A percentile compares a stretch with the other conserved stretches of the same genome.
Conservation (phyloP, 306 rosid species). For the Citrullus amarus region DNA sequence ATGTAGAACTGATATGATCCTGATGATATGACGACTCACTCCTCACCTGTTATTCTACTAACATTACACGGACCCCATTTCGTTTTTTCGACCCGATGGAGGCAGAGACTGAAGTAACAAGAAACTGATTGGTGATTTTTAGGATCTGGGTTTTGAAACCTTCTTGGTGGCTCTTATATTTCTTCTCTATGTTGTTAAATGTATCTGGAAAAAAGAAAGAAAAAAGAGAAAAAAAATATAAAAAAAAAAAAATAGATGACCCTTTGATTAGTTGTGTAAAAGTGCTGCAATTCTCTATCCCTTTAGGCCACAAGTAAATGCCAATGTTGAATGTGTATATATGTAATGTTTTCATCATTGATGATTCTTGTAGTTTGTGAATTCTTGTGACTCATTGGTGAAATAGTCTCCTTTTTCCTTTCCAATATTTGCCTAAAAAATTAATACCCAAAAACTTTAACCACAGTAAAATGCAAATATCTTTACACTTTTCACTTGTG, state of each 20-base stretch:
- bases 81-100: constrained; percentile 39
- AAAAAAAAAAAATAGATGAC: not conserved
- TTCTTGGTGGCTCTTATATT: constrained; percentile 37
- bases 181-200: constrained; percentile 26
- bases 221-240: not conserved
- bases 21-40: constrained; percentile 9
- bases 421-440: not conserved
- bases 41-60: constrained; percentile 18
- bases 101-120: constrained; percentile 54
- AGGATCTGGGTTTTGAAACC: constrained; percentile 45
- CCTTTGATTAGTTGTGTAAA: constrained; percentile 67
- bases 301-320: constrained; percentile 32
- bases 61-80: constrained; percentile 40
- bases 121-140: constrained; percentile 44
- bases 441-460: not conserved
- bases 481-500: too few relatives aligned
- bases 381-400: constrained; percentile 1
- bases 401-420: not conserved
- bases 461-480: not conserved
- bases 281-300: constrained; percentile 28
- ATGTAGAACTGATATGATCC: constrained; percentile 14
- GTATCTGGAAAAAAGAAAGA: constrained; percentile 25
- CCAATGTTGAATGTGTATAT: constrained; percentile 40
- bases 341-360: constrained; percentile 63
- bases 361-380: constrained; percentile 25